Evolutionary conservation across 257 asterid genomes (phyloP).

Genomic region (Paraleonurus japonicus): DNA sequence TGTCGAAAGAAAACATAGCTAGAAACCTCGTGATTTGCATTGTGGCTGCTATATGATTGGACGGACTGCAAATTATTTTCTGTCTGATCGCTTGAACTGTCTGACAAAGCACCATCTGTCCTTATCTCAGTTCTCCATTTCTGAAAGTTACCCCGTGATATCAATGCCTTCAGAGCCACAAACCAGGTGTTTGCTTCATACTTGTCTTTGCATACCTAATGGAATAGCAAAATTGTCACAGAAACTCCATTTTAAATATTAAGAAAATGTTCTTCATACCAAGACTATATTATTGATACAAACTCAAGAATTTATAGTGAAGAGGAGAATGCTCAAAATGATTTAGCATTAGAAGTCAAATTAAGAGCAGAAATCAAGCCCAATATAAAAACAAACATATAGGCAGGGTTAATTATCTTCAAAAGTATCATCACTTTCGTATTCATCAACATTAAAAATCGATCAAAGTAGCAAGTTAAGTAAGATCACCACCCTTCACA

Average conservation of each 20-base stretch:
- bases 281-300: background rate
- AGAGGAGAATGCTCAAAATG: background rate
- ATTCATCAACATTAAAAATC: background rate
- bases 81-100: constrained; percentile 43
- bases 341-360: background rate
- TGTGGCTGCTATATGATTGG: constrained; percentile 40
- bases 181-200: constrained; percentile 78
- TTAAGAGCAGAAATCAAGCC: constrained; percentile 7
- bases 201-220: constrained; percentile 81
- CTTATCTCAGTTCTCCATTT: constrained; percentile 47
- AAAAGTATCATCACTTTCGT: background rate
- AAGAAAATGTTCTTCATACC: background rate
- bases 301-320: background rate
- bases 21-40: constrained; percentile 51
- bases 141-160: constrained; percentile 42
- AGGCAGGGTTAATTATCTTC: constrained; percentile 6
- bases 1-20: constrained; percentile 21
- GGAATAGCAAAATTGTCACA: constrained; percentile 23
- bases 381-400: constrained; percentile 1
- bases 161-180: constrained; percentile 54
- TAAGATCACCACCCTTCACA: background rate
- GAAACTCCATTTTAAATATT: background rate
- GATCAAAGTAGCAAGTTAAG: background rate
- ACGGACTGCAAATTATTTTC: constrained; percentile 42
- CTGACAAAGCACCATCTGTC: constrained; percentile 40